Conservation (phyloP, 2,329 filamentous ascomycete genomes). For the Zasmidium cellare region DNA sequence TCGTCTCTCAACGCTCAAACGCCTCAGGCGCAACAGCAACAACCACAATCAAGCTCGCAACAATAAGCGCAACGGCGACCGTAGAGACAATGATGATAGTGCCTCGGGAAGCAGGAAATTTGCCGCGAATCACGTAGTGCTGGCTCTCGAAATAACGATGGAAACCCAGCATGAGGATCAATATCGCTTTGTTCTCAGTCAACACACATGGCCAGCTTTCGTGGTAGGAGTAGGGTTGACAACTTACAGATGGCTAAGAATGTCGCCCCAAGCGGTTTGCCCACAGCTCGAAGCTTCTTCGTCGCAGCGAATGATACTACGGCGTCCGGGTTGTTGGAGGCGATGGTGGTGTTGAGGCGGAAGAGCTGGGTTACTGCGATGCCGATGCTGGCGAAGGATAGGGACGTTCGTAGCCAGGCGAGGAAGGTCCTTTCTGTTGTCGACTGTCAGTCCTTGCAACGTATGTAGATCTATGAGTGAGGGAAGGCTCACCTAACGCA, state of each 20-base stretch:
- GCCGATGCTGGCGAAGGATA: slow-evolving; percentile 79
- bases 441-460: background rate
- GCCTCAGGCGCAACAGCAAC: slow-evolving; percentile 53
- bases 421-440: slow-evolving; percentile 75
- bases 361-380: slow-evolving; percentile 84
- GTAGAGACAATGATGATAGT: slow-evolving; percentile 70
- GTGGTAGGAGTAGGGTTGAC: background rate
- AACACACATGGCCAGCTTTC: background rate
- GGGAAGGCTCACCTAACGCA: slow-evolving; percentile 62
- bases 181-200: slow-evolving; percentile 52
- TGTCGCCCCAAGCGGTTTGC: slow-evolving; percentile 72
- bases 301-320: slow-evolving; percentile 20
- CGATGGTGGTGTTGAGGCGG: slow-evolving; percentile 70
- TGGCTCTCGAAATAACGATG: slow-evolving; percentile 77
- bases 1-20: slow-evolving; percentile 36
- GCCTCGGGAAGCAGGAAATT: slow-evolving; percentile 76
- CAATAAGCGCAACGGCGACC: slow-evolving; percentile 61
- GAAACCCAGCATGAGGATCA: slow-evolving; percentile 75
- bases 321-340: slow-evolving; percentile 19
- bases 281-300: slow-evolving; percentile 58
- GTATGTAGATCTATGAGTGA: background rate
- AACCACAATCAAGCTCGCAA: slow-evolving; percentile 61
- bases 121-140: slow-evolving; percentile 75
- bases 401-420: slow-evolving; percentile 79
- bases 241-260: slow-evolving; percentile 65